These are phyloP conservation scores for Colletotrichum aenigma DNA, from an alignment of 2,329 filamentous ascomycete genomes.

Conservation along the genomic window DNA sequence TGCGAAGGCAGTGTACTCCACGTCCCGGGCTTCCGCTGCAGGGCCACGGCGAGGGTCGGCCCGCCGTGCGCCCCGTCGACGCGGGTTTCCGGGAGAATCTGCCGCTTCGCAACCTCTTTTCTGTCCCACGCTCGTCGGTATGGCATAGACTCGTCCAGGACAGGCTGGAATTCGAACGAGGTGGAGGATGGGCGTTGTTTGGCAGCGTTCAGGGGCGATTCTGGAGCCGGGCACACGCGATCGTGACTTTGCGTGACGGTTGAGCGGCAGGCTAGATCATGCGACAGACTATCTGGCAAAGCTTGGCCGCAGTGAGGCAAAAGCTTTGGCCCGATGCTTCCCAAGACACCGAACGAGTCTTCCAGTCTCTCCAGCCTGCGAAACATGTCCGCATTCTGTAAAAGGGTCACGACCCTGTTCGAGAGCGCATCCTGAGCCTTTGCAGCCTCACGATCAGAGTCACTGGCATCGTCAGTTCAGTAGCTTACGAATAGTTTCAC, in stretches of 20 bases:
- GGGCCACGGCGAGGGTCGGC: conserved; percentile 45
- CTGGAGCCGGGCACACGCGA: not conserved
- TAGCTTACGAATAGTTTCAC: not conserved
- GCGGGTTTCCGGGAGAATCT: not conserved
- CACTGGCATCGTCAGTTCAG: not conserved
- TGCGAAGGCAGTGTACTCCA: conserved; percentile 55
- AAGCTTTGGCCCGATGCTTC: too few relatives aligned
- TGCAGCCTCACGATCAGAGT: not conserved
- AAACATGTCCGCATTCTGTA: too few relatives aligned
- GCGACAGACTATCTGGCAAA: too few relatives aligned
- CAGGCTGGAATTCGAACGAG: not conserved
- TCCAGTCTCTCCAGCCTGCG: too few relatives aligned
- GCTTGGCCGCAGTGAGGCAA: too few relatives aligned
- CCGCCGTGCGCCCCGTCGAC: not conserved
- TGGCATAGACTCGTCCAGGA: not conserved
- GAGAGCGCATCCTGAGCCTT: not conserved
- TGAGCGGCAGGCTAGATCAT: too few relatives aligned
- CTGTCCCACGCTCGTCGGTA: not conserved
- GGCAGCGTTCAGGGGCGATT: too few relatives aligned
- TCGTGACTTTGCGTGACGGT: not conserved
- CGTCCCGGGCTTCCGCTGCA: conserved; percentile 49
- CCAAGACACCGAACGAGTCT: too few relatives aligned
- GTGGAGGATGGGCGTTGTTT: not conserved
- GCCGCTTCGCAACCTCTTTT: not conserved
- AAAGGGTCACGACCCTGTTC: too few relatives aligned